Evolutionary conservation across 1,284 basidiomycete genomes (phyloP), one percentile per base, ranked within the genome.

Genomic region (Mixia osmundae): DNA sequence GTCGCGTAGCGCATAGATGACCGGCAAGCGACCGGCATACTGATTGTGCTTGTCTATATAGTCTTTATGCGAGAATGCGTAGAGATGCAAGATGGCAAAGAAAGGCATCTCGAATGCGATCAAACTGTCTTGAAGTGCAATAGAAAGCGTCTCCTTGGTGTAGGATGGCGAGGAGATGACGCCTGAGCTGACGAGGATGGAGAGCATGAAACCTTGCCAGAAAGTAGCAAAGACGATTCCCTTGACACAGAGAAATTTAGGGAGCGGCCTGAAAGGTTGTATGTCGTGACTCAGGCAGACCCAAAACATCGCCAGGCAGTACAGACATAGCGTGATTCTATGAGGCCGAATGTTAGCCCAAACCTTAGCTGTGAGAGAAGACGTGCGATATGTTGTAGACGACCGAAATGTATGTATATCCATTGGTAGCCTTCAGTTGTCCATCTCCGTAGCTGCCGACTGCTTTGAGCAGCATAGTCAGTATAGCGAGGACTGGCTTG

Each of bases 101-200:
- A 95, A 59, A 0, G 89, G 87, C 89, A 99, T 95, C 59, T 99
- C 89, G 40, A 91, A 63, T 58, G 83, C 91, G 49, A 95, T 82
- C 39, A 91, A 63, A 7, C 73, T 72, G 56, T 91, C 85, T 12
- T 76, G 80, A 37, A 91, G 64, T 0, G 79, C 87, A 14, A 89
- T 64, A 0, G 80, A 82, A 50, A 94, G 80, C 50, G 79, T 73
- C 52, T 89, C 80, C n/a, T 89, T 79, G 10, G 71, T 77, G 56
- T 91, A 89, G 3, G 82, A 80, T 26, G 85, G 60, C 62, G 44
- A 49, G 23, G 61, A 71, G 54, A 97, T 77, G 30, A 65, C 62
- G 2, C 74, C 69, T 0, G 75, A 63, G 2, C 83, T 75, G 27
- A 94, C 89, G 15, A 95, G 67, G 48, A 83, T 68, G 20, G 83